A percentile compares a stretch with the other conserved stretches of the same genome.
Conservation (phyloP, 805 yeast genomes). For the Brettanomyces anomalus region DNA sequence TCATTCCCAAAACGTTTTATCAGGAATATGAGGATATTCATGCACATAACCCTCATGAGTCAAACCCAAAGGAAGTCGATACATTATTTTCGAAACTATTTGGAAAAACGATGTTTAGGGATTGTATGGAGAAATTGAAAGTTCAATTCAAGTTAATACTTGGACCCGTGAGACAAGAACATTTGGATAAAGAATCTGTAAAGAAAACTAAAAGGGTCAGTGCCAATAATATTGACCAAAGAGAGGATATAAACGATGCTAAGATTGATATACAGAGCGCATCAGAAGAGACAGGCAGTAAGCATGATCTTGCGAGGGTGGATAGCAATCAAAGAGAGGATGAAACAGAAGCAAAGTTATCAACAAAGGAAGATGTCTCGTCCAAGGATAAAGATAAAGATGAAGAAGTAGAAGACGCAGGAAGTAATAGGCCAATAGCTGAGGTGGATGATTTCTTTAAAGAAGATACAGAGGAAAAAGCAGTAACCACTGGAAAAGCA, state of each 20-base stretch:
- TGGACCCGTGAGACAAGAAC: slow-evolving; percentile 18
- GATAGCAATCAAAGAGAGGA: slow-evolving; percentile 4
- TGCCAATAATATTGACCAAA: slow-evolving; percentile 12
- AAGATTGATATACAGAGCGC: slow-evolving; percentile 8
- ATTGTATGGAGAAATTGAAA: slow-evolving; percentile 18
- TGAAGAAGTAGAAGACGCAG: slow-evolving; percentile 5
- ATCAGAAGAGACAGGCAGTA: slow-evolving; percentile 11
- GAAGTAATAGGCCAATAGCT: slow-evolving; percentile 25
- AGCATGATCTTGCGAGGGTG: neutral
- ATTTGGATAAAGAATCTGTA: slow-evolving; percentile 6
- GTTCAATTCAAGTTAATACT: slow-evolving; percentile 17
- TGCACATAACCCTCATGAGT: slow-evolving; percentile 28
- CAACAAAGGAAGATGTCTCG: neutral
- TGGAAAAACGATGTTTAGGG: slow-evolving; percentile 34
- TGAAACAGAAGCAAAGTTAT: neutral
- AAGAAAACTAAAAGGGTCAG: slow-evolving; percentile 10
- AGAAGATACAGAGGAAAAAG: slow-evolving; percentile 10
- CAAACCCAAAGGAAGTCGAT: slow-evolving; percentile 33
- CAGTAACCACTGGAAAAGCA: slow-evolving; percentile 3
- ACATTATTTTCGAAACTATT: slow-evolving; percentile 38
- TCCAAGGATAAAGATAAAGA: slow-evolving; percentile 10
- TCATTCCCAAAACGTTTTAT: slow-evolving; percentile 26
- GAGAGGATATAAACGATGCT: slow-evolving; percentile 4
- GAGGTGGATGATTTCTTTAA: slow-evolving; percentile 36
- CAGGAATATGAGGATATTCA: slow-evolving; percentile 24